phyloP scores from a whole-genome alignment of 805 yeast species.

The Candida chauliodis region DNA sequence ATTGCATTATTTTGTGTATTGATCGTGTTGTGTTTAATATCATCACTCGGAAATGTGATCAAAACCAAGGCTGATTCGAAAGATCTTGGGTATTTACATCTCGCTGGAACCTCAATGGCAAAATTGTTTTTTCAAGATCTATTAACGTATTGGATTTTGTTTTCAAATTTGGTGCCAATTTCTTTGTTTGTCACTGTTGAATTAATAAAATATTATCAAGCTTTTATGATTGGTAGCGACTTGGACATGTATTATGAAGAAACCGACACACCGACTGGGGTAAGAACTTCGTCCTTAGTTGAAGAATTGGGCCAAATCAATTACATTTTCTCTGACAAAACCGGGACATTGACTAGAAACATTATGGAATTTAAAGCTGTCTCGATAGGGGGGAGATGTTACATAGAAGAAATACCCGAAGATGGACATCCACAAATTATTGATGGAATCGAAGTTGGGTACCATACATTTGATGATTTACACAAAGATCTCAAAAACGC shows the following conservation, averaged over 20 bases:
- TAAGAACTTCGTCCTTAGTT: constrained; percentile 90
- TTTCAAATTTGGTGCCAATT: constrained; percentile 96
- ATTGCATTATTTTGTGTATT: constrained; percentile 81
- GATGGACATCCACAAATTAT: constrained; percentile 67
- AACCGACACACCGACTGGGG: constrained; percentile 91
- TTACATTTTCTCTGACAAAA: constrained; percentile 93
- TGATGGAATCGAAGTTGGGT: constrained; percentile 83
- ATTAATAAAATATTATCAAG: constrained; percentile 92
- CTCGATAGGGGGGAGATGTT: constrained; percentile 88
- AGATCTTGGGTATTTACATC: constrained; percentile 58
- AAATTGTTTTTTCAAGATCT: constrained; percentile 80
- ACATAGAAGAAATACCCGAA: constrained; percentile 86
- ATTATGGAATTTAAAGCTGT: constrained; percentile 96
- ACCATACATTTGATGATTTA: constrained; percentile 65
- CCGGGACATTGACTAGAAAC: constrained; percentile 94
- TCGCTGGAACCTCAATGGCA: constrained; percentile 65
- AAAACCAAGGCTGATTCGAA: constrained; percentile 53
- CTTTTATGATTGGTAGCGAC: constrained; percentile 89
- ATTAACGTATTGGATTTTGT: constrained; percentile 92
- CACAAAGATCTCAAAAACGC: constrained; percentile 43
- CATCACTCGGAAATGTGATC: constrained; percentile 85
- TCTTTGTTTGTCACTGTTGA: constrained; percentile 95
- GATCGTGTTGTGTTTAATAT: constrained; percentile 69
- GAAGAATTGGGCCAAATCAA: constrained; percentile 98
- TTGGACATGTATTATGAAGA: constrained; percentile 86